phyloP scores from a whole-genome alignment of 2,329 filamentous ascomycete species.

The Oidium heveae region DNA sequence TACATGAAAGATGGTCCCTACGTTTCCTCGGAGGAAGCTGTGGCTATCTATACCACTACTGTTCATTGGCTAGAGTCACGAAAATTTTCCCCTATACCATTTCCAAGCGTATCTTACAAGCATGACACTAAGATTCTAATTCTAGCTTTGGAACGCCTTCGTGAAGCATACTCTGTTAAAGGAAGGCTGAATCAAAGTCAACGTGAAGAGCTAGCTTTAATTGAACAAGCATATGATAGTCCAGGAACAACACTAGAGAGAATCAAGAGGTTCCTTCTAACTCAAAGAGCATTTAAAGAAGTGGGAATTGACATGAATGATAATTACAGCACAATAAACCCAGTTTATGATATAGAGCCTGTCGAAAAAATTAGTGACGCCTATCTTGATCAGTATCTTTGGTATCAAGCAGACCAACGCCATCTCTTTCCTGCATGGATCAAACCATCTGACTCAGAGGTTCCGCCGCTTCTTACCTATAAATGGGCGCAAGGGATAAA shows the following conservation, averaged over 20 bases:
- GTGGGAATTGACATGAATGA: constrained; percentile 99
- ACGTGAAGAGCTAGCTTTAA: constrained; percentile 83
- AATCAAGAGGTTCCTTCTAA: constrained; percentile 93
- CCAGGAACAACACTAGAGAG: constrained; percentile 85
- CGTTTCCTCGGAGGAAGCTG: constrained; percentile 91
- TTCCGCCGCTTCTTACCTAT: constrained; percentile 80
- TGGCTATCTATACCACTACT: constrained; percentile 95
- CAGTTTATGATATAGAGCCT: constrained; percentile 94
- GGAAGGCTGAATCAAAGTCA: constrained; percentile 92
- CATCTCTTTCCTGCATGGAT: constrained; percentile 97
- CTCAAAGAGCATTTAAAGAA: constrained; percentile 95
- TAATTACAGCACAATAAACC: constrained; percentile 97
- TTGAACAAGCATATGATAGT: constrained; percentile 95
- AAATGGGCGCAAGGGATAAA: constrained; percentile 99
- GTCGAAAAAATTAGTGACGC: constrained; percentile 99
- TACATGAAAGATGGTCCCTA: constrained; percentile 99
- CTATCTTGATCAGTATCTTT: constrained; percentile 92
- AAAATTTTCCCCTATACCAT: constrained; percentile 96
- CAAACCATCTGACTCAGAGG: constrained; percentile 94
- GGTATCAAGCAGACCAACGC: constrained; percentile 96
- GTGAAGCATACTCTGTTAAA: constrained; percentile 95
- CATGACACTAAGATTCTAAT: constrained; percentile 98
- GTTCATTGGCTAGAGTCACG: constrained; percentile 97
- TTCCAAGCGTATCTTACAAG: constrained; percentile 97
- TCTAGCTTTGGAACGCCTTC: constrained; percentile 69